Evolutionary conservation across 352 stramenopile genomes (phyloP).

Genomic region (Globisporangium yorkense): DNA sequence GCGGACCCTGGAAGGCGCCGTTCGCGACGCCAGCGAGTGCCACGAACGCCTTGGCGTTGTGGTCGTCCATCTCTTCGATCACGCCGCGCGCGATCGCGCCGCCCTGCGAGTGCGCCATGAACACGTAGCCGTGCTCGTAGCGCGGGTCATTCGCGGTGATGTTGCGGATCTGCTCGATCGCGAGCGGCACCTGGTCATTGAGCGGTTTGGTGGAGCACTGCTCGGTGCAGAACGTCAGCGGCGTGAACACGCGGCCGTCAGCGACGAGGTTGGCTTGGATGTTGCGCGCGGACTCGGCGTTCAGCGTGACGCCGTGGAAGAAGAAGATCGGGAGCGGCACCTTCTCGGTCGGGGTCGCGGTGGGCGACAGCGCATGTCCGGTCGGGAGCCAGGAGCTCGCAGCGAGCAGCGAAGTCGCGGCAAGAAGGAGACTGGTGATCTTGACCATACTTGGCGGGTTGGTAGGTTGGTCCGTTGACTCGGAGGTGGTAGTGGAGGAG

Average conservation of each 20-base stretch:
- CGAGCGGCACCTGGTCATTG: conserved; percentile 26
- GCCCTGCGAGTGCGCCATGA: conserved; percentile 47
- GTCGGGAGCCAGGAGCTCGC: background rate
- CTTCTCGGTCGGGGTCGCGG: background rate
- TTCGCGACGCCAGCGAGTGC: conserved; percentile 35
- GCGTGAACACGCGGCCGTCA: conserved; percentile 22
- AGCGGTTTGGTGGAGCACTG: conserved; percentile 25
- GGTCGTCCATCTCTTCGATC: conserved; percentile 52
- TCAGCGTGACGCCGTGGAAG: conserved; percentile 36
- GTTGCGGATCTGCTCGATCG: conserved; percentile 27
- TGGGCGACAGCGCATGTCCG: background rate
- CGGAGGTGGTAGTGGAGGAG: too few relatives aligned
- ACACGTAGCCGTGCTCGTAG: conserved; percentile 31
- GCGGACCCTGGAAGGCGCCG: conserved; percentile 42
- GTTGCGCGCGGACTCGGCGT: conserved; percentile 16
- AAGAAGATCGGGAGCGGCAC: conserved; percentile 28
- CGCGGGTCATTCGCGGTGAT: conserved; percentile 17
- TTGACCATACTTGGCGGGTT: background rate
- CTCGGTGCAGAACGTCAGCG: conserved; percentile 31
- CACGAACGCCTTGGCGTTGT: conserved; percentile 41
- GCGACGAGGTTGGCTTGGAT: conserved; percentile 24
- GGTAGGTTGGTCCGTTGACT: too few relatives aligned
- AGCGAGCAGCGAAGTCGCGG: too few relatives aligned
- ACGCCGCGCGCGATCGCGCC: conserved; percentile 32
- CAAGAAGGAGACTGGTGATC: background rate